These are phyloP conservation scores for Tuctoria greenei DNA, from an alignment of 176 grass and related monocot genomes.

Conservation along the genomic window DNA sequence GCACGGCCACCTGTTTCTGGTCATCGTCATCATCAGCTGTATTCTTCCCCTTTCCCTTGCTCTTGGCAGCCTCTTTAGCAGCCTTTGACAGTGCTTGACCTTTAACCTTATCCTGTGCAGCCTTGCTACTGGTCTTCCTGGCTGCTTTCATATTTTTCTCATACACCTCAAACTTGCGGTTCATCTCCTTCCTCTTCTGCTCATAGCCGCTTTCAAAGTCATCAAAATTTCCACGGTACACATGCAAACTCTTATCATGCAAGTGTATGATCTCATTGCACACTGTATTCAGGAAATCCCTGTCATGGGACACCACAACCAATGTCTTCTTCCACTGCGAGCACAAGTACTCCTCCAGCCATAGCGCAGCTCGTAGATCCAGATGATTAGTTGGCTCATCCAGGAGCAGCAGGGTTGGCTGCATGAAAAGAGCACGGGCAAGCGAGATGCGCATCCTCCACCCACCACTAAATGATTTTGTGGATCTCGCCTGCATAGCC, in stretches of 20 bases:
- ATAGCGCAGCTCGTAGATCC: conserved; percentile 89
- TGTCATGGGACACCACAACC: conserved; percentile 86
- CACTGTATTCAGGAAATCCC: conserved; percentile 90
- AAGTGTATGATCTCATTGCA: conserved; percentile 92
- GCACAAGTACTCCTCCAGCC: conserved; percentile 92
- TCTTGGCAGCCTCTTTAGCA: conserved; percentile 77
- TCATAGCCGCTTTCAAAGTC: conserved; percentile 94
- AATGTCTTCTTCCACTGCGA: conserved; percentile 94
- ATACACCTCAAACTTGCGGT: conserved; percentile 76
- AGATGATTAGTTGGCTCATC: conserved; percentile 96
- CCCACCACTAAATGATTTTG: conserved; percentile 86
- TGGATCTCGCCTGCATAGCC: conserved; percentile 78
- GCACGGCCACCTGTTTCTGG: conserved; percentile 52
- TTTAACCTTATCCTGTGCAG: conserved; percentile 87
- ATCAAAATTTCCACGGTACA: conserved; percentile 91
- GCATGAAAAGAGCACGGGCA: conserved; percentile 94
- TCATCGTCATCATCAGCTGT: conserved; percentile 60
- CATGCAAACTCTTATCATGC: conserved; percentile 74
- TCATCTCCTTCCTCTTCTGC: conserved; percentile 92
- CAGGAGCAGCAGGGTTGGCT: conserved; percentile 81
- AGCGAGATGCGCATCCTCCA: conserved; percentile 99
- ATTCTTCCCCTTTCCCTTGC: conserved; percentile 76
- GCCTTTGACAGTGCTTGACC: conserved; percentile 73
- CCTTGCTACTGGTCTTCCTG: conserved; percentile 84
- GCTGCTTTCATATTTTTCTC: conserved; percentile 90